phyloP scores from a whole-genome alignment of 768 basidiomycete species.

The Suillus brevipes region DNA sequence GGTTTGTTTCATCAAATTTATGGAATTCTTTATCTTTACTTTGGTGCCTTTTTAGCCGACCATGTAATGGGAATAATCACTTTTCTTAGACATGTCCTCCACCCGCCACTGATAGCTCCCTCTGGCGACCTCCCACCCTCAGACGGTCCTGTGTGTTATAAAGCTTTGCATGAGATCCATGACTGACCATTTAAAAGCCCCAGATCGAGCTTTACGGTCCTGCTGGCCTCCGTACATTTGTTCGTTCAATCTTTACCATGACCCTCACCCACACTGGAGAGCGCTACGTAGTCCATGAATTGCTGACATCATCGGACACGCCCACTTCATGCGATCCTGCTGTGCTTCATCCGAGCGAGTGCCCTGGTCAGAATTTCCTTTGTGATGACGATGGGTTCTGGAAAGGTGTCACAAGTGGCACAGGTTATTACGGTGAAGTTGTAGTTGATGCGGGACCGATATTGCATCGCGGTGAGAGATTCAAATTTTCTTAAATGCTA shows the following conservation, averaged over 20 bases:
- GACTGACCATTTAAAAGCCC: constrained; percentile 34
- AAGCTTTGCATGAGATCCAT: constrained; percentile 4
- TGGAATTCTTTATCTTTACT: background rate
- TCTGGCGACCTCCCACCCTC: constrained; percentile 13
- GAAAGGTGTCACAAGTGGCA: constrained; percentile 48
- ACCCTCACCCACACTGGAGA: constrained; percentile 62
- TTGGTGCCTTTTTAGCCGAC: constrained; percentile 46
- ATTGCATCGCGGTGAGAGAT: constrained; percentile 62
- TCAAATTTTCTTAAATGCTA: background rate
- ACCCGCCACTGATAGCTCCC: constrained; percentile 36
- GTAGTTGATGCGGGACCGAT: constrained; percentile 77
- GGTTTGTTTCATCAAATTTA: constrained; percentile 40
- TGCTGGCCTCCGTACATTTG: constrained; percentile 70
- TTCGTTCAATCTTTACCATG: constrained; percentile 69
- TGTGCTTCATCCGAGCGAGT: constrained; percentile 63
- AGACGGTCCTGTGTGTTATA: constrained; percentile 14
- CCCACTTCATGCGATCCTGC: constrained; percentile 49
- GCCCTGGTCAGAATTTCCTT: constrained; percentile 58
- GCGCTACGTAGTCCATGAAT: constrained; percentile 76
- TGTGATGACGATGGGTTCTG: constrained; percentile 63
- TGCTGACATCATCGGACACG: constrained; percentile 58
- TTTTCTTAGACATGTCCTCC: constrained; percentile 60
- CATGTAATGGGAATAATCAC: constrained; percentile 76
- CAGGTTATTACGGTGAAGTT: constrained; percentile 43
- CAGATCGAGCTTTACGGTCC: constrained; percentile 78